Conservation (phyloP, 306 rosid genomes). For the Luffa aegyptiaca region DNA sequence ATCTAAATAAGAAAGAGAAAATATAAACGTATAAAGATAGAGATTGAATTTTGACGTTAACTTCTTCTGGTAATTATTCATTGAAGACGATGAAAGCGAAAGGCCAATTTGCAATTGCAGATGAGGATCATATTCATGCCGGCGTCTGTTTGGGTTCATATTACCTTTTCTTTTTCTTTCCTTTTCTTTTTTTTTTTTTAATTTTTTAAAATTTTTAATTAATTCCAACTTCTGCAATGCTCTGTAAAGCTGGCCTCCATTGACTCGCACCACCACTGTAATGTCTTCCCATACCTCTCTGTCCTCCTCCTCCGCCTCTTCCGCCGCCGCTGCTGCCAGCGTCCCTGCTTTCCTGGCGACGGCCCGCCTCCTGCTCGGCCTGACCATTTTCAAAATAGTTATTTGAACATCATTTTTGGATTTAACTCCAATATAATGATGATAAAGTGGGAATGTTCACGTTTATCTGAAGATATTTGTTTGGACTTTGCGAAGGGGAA, state of each 20-base stretch:
- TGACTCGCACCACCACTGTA: constrained; percentile 36
- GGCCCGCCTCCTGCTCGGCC: constrained; percentile 36
- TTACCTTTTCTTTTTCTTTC: not conserved
- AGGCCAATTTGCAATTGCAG: not conserved
- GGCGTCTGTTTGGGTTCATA: not conserved
- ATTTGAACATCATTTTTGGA: not conserved
- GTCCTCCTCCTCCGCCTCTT: constrained; percentile 17
- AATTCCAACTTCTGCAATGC: constrained; percentile 81
- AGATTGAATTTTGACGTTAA: not conserved
- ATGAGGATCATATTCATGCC: not conserved
- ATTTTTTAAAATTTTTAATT: not conserved
- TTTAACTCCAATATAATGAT: not conserved
- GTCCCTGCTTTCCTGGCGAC: constrained; percentile 23
- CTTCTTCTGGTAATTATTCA: not conserved
- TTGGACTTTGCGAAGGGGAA: not conserved
- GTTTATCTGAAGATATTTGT: not conserved
- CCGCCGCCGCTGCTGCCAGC: constrained; percentile 15
- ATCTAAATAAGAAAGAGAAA: not conserved
- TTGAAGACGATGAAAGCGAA: not conserved
- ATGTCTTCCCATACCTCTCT: constrained; percentile 42
- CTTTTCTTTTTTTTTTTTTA: not conserved
- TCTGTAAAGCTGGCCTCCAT: constrained; percentile 92
- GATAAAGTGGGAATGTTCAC: not conserved
- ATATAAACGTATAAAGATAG: not conserved
- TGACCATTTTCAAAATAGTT: constrained; percentile 9